Percentiles rank a stretch among this genome's conserved stretches.
phyloP scores from a whole-genome alignment of 2,329 filamentous ascomycete genomes.

The Ambrosiella cleistominuta region DNA sequence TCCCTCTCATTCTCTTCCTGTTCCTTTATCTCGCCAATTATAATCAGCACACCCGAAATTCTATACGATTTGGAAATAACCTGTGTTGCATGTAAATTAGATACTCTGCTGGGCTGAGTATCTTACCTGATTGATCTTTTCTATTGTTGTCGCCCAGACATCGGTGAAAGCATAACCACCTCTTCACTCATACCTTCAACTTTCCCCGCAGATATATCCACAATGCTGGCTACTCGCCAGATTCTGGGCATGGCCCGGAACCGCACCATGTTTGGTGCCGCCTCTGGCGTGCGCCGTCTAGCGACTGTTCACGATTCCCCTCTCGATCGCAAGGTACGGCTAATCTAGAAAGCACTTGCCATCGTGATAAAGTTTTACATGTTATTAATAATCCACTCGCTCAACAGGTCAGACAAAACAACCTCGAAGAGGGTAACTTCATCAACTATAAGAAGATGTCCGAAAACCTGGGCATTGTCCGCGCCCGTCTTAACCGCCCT shows the following conservation, averaged over 20 bases:
- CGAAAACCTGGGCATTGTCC: conserved; percentile 86
- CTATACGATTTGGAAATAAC: conserved; percentile 2
- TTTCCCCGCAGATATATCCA: conserved; percentile 4
- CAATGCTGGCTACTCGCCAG: conserved; percentile 55
- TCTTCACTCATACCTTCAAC: not conserved
- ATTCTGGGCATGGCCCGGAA: conserved; percentile 49
- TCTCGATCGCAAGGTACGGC: conserved; percentile 69
- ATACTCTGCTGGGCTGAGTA: conserved; percentile 11
- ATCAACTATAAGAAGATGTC: conserved; percentile 99
- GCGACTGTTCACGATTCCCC: conserved; percentile 74
- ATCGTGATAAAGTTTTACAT: not conserved
- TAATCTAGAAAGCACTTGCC: not conserved
- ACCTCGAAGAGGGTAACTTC: conserved; percentile 87
- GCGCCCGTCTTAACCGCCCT: conserved; percentile 74
- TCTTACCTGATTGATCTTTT: conserved; percentile 1
- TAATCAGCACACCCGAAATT: conserved; percentile 5
- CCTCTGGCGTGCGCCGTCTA: conserved; percentile 52
- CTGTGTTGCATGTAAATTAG: conserved; percentile 10
- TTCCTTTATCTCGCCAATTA: conserved; percentile 2
- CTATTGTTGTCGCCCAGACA: conserved; percentile 6
- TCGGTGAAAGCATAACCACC: conserved; percentile 2
- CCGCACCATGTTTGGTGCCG: conserved; percentile 35
- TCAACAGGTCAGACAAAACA: conserved; percentile 71
- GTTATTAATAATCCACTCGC: not conserved
- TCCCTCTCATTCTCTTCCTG: not conserved